Conservation (phyloP, 805 yeast genomes). For the Cyberlindnera xylosilytica region DNA sequence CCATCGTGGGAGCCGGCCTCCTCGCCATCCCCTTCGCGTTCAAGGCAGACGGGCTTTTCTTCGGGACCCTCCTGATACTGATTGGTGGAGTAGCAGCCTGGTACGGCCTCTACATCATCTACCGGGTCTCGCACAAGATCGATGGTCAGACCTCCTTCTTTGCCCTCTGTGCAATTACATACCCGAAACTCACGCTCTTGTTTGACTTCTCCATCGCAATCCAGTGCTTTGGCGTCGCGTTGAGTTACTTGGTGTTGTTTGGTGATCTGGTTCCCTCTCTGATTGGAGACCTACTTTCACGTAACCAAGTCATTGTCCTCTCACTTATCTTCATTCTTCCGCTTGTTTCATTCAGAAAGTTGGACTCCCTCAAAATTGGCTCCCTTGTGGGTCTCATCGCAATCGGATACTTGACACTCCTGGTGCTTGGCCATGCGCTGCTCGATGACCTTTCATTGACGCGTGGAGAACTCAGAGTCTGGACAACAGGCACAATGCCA, state of each 20-base stretch:
- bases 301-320: constrained; percentile 42
- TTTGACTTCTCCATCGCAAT: constrained; percentile 73
- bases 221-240: constrained; percentile 77
- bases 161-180: constrained; percentile 65
- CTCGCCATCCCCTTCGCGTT: constrained; percentile 75
- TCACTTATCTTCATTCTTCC: constrained; percentile 59
- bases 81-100: constrained; percentile 66
- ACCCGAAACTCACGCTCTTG: constrained; percentile 65
- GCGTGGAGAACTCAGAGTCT: constrained; percentile 41
- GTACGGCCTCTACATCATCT: constrained; percentile 64
- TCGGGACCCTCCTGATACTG: constrained; percentile 53
- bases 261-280: constrained; percentile 74
- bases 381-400: constrained; percentile 68
- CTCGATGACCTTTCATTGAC: constrained; percentile 41
- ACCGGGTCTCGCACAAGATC: constrained; percentile 49
- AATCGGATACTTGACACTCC: constrained; percentile 55
- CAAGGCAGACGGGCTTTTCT: constrained; percentile 59
- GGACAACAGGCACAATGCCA: constrained; percentile 39
- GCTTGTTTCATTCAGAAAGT: constrained; percentile 52
- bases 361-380: constrained; percentile 70
- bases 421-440: constrained; percentile 51
- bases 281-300: constrained; percentile 38
- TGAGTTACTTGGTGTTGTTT: constrained; percentile 67
- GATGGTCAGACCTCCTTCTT: constrained; percentile 68
- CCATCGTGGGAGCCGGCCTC: constrained; percentile 79